Evolutionary conservation across 495 filamentous ascomycete species (phyloP).

Genomic region (Penicillium dipodomyicola): DNA sequence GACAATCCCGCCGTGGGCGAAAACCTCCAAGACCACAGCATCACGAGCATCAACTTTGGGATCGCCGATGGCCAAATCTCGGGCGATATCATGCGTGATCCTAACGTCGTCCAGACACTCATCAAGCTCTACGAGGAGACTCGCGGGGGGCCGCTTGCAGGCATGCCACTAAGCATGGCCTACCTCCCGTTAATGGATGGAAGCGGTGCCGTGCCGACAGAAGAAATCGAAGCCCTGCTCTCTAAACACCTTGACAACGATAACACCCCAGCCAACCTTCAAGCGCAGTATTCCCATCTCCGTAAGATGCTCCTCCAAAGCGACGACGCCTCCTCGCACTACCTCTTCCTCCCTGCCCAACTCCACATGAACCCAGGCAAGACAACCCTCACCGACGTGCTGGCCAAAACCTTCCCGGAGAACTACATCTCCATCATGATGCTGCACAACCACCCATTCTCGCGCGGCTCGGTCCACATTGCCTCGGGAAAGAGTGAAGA

Average conservation of each 20-base stretch:
- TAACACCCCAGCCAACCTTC: slow-evolving; percentile 12
- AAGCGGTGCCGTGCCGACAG: slow-evolving; percentile 27
- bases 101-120: slow-evolving; percentile 32
- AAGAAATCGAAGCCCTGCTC: slow-evolving; percentile 29
- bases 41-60: slow-evolving; percentile 36
- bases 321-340: slow-evolving; percentile 34
- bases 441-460: slow-evolving; percentile 21
- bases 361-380: slow-evolving; percentile 31
- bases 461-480: slow-evolving; percentile 18
- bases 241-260: slow-evolving; percentile 21
- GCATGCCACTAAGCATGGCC: slow-evolving; percentile 39
- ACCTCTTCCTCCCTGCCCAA: slow-evolving; percentile 39
- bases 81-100: slow-evolving; percentile 44
- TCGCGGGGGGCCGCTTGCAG: slow-evolving; percentile 36
- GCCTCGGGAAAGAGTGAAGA: slow-evolving; percentile 10
- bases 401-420: slow-evolving; percentile 14
- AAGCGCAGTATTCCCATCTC: slow-evolving; percentile 28
- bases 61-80: slow-evolving; percentile 40
- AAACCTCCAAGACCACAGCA: slow-evolving; percentile 45
- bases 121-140: slow-evolving; percentile 37
- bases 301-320: slow-evolving; percentile 31
- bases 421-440: slow-evolving; percentile 19
- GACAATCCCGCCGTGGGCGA: slow-evolving; percentile 43
- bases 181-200: slow-evolving; percentile 44
- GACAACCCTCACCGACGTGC: slow-evolving; percentile 31